These are phyloP conservation scores for Xanthoconium stramineum DNA, from an alignment of 768 basidiomycete genomes.

Conservation along the genomic window DNA sequence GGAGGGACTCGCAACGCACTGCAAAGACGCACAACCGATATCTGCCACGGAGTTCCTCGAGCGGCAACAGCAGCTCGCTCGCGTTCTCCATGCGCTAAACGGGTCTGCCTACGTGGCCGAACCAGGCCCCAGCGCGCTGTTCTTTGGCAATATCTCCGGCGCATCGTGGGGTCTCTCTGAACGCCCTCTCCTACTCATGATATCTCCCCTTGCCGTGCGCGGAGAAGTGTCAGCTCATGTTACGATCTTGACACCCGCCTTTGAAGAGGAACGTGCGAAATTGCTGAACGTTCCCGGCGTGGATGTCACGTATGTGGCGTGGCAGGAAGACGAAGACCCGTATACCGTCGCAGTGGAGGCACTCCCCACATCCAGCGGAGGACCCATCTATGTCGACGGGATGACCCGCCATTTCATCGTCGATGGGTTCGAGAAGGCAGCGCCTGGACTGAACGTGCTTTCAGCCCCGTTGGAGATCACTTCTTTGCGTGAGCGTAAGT, in stretches of 20 bases:
- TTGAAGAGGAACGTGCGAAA: conserved; percentile 71
- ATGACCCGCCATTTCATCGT: conserved; percentile 59
- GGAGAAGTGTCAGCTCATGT: conserved; percentile 41
- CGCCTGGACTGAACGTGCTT: conserved; percentile 36
- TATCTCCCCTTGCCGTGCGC: conserved; percentile 41
- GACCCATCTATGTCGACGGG: conserved; percentile 58
- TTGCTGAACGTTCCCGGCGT: conserved; percentile 51
- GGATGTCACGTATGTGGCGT: conserved; percentile 47
- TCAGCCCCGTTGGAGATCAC: conserved; percentile 54
- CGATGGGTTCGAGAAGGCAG: conserved; percentile 55
- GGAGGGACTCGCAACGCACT: conserved; percentile 39
- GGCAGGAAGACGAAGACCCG: conserved; percentile 69
- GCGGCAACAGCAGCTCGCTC: conserved; percentile 56
- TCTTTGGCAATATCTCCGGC: conserved; percentile 68
- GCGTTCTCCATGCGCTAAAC: conserved; percentile 44
- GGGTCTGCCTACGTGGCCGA: conserved; percentile 76
- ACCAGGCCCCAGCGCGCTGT: conserved; percentile 68
- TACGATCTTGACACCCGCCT: conserved; percentile 68
- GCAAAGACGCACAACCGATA: conserved; percentile 49
- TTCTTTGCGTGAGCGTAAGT: conserved; percentile 73
- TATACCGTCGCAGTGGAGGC: conserved; percentile 47
- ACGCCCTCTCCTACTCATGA: conserved; percentile 68
- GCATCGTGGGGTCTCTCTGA: conserved; percentile 71
- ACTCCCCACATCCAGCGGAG: conserved; percentile 23
- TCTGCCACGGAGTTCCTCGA: conserved; percentile 40